A percentile compares a stretch with the other conserved stretches of the same genome.
Evolutionary conservation across 768 basidiomycete genomes (phyloP).

Genomic region (Lepiota brunneoincarnata): DNA sequence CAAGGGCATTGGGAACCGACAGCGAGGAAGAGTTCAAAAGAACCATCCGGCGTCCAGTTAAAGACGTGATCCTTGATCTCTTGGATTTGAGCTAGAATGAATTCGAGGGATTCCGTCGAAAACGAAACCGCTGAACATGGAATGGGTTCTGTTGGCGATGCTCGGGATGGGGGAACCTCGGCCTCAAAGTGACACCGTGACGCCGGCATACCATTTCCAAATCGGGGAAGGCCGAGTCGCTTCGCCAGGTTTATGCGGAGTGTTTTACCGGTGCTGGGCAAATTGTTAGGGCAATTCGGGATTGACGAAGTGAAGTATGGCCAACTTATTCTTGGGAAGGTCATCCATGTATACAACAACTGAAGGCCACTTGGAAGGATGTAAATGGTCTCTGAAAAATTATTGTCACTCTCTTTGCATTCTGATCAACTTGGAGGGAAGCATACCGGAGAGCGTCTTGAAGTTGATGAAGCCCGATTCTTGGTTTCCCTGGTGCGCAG

Average conservation of each 20-base stretch:
- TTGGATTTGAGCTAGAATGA: constrained; percentile 21
- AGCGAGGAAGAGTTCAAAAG: constrained; percentile 36
- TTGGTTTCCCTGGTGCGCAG: constrained; percentile 28
- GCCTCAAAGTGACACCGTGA: constrained; percentile 41
- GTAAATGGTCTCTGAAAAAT: constrained; percentile 35
- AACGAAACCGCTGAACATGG: constrained; percentile 30
- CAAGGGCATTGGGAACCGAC: constrained; percentile 16
- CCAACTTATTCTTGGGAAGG: constrained; percentile 41
- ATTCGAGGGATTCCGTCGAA: constrained; percentile 24
- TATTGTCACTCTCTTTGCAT: background rate
- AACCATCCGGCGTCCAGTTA: constrained; percentile 27
- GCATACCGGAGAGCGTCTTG: constrained; percentile 37
- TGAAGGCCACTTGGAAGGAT: constrained; percentile 50
- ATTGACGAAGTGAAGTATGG: background rate
- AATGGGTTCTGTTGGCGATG: constrained; percentile 36
- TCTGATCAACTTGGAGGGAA: background rate
- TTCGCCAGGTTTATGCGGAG: constrained; percentile 41
- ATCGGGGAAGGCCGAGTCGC: constrained; percentile 34
- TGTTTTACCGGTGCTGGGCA: constrained; percentile 39
- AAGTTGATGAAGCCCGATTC: constrained; percentile 37
- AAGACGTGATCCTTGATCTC: constrained; percentile 35
- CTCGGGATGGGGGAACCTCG: constrained; percentile 24
- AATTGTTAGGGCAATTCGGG: background rate
- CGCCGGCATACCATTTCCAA: constrained; percentile 31
- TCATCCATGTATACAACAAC: constrained; percentile 45